These are phyloP conservation scores for Ophiostoma tasmaniense DNA, from an alignment of 2,329 filamentous ascomycete genomes.

Conservation along the genomic window DNA sequence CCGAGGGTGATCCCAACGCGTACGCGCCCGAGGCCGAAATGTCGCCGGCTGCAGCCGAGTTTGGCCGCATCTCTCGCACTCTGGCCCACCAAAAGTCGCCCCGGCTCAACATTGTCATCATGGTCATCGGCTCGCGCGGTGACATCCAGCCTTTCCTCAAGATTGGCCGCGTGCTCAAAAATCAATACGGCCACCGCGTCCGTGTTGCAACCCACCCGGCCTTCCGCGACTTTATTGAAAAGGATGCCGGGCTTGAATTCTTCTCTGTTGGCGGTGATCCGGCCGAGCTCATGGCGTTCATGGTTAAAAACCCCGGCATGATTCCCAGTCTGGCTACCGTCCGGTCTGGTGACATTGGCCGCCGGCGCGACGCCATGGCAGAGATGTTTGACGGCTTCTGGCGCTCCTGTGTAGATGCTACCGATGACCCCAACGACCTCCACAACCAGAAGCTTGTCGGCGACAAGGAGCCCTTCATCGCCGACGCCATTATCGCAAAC, in stretches of 20 bases:
- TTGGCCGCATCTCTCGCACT: constrained; percentile 5
- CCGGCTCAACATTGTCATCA: constrained; percentile 67
- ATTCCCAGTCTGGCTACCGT: constrained; percentile 67
- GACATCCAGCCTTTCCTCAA: constrained; percentile 75
- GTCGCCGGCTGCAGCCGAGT: constrained; percentile 21
- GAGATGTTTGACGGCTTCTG: constrained; percentile 81
- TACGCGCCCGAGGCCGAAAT: constrained; percentile 1
- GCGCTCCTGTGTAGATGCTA: constrained; percentile 66
- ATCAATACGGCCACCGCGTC: constrained; percentile 64
- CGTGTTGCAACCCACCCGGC: constrained; percentile 71
- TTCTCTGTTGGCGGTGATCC: constrained; percentile 74
- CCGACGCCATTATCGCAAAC: constrained; percentile 78
- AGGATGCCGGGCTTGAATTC: constrained; percentile 67
- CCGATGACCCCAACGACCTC: constrained; percentile 56
- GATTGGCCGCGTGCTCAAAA: constrained; percentile 62
- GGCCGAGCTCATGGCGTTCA: constrained; percentile 75
- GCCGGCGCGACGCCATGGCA: constrained; percentile 60
- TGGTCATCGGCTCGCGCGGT: constrained; percentile 72
- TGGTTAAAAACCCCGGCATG: constrained; percentile 77
- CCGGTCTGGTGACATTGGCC: constrained; percentile 62
- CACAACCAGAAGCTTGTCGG: constrained; percentile 59
- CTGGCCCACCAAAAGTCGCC: constrained; percentile 33
- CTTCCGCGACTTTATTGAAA: constrained; percentile 66
- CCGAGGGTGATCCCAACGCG: constrained; percentile 5
- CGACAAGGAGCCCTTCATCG: constrained; percentile 52